A percentile compares a stretch with the other conserved stretches of the same genome.
phyloP scores from a whole-genome alignment of 176 grass and related monocot species.

The Elymus sibiricus region DNA sequence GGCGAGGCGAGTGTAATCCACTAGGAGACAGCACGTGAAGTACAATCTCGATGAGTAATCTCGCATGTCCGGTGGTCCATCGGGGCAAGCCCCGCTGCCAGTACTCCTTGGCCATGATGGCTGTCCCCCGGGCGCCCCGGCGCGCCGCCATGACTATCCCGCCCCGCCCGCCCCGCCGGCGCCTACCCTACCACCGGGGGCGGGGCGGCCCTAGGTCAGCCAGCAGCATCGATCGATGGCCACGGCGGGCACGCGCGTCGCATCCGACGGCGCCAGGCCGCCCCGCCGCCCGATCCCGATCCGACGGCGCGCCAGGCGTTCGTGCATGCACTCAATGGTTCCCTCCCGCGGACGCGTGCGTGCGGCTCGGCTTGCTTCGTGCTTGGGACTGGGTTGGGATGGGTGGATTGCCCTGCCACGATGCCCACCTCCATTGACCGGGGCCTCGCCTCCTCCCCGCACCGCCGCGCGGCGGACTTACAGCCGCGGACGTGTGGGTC shows the following conservation, averaged over 20 bases:
- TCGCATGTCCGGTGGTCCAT: conserved; percentile 40
- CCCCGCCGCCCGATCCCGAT: background rate
- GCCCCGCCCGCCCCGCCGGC: background rate
- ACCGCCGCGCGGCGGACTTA: background rate
- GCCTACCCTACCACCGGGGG: background rate
- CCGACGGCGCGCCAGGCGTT: background rate
- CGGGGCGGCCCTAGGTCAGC: background rate
- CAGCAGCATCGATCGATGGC: conserved; percentile 18
- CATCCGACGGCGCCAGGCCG: background rate
- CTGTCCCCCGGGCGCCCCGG: background rate
- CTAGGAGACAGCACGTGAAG: conserved; percentile 9
- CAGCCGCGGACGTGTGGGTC: background rate
- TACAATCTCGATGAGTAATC: conserved; percentile 21
- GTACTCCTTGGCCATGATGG: conserved; percentile 13
- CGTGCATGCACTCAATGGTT: background rate
- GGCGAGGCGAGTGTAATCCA: no score
- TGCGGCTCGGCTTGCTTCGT: conserved; percentile 19
- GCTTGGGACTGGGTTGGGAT: conserved; percentile 10
- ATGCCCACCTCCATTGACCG: conserved; percentile 40
- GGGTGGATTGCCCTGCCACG: conserved; percentile 42
- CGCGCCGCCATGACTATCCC: conserved; percentile 14
- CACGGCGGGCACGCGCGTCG: conserved; percentile 1
- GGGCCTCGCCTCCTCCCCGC: background rate
- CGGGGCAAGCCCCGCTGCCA: background rate
- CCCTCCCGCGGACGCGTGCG: background rate